phyloP scores from a whole-genome alignment of 352 stramenopile species.

The Globisporangium solare region DNA sequence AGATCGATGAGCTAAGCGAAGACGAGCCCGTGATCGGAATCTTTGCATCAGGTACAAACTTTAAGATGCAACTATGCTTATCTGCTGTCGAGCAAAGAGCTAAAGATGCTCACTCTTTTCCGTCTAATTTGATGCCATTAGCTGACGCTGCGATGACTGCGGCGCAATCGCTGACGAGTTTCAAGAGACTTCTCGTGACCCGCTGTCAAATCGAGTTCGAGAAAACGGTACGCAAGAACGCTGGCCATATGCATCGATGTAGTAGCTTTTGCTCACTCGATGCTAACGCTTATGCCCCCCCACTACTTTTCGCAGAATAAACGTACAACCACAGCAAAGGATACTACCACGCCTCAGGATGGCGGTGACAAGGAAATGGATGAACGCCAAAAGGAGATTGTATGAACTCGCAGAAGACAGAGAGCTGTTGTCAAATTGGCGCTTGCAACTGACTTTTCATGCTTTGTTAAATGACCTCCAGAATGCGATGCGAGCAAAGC shows the following conservation, averaged over 20 bases:
- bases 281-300: background rate
- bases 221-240: constrained; percentile 38
- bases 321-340: constrained; percentile 22
- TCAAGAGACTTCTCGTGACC: constrained; percentile 72
- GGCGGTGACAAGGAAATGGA: constrained; percentile 33
- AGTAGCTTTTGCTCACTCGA: background rate
- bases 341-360: constrained; percentile 24
- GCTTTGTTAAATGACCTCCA: constrained; percentile 8
- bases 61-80: background rate
- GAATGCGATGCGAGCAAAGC: constrained; percentile 60
- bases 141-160: constrained; percentile 42
- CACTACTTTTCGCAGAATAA: constrained; percentile 36
- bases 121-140: constrained; percentile 1
- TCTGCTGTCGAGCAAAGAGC: no score
- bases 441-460: no score
- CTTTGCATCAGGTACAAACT: constrained; percentile 34
- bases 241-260: background rate
- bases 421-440: no score
- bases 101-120: background rate
- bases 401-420: constrained; percentile 15
- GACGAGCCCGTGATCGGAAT: constrained; percentile 62
- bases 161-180: constrained; percentile 44
- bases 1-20: constrained; percentile 42
- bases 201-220: constrained; percentile 83
- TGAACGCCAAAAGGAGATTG: constrained; percentile 47